Evolutionary conservation across 148 eudicot species (phyloP).

Genomic region (Rheum nobile): DNA sequence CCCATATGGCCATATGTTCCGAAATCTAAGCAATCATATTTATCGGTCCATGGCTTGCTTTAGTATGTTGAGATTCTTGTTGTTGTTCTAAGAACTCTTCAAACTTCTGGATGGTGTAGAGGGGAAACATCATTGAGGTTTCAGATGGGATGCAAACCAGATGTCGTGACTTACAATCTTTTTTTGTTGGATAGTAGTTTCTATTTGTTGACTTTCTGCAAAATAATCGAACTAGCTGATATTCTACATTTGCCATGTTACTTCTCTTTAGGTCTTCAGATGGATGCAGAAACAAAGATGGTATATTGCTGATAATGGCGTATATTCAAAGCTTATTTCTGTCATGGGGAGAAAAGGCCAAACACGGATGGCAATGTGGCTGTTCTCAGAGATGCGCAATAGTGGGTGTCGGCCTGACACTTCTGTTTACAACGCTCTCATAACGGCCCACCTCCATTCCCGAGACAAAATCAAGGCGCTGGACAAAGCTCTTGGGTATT

Average conservation of each 20-base stretch:
- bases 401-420: slow-evolving; percentile 89
- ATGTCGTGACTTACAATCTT: neutral
- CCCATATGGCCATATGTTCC: neutral
- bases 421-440: slow-evolving; percentile 80
- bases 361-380: slow-evolving; percentile 92
- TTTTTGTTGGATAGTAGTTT: neutral
- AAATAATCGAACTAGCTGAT: neutral
- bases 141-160: too few relatives aligned
- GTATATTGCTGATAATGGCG: slow-evolving; percentile 87
- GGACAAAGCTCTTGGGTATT: slow-evolving; percentile 60
- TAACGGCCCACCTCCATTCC: slow-evolving; percentile 81
- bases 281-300: slow-evolving; percentile 98
- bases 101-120: neutral
- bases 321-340: slow-evolving; percentile 81
- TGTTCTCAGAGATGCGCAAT: slow-evolving; percentile 93
- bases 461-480: slow-evolving; percentile 78
- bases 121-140: neutral
- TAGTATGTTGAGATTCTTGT: neutral
- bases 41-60: neutral
- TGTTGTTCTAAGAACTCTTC: neutral
- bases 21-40: neutral
- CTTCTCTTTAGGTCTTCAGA: slow-evolving; percentile 42
- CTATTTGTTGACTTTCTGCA: neutral
- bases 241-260: neutral
- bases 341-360: slow-evolving; percentile 95